Evolutionary conservation across 306 rosid species (phyloP).

Genomic region (Trifolium fragiferum): DNA sequence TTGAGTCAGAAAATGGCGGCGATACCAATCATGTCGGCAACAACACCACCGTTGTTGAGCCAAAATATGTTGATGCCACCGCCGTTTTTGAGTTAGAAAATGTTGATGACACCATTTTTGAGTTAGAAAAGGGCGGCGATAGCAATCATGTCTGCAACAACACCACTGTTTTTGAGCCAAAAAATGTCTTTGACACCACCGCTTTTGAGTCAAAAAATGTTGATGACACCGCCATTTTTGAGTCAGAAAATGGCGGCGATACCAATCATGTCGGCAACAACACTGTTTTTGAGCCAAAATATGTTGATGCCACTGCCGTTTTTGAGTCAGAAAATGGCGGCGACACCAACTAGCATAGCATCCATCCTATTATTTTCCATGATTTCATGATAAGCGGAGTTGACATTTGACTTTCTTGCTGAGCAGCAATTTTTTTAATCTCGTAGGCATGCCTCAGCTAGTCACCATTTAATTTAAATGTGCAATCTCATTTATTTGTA

Average conservation of each 20-base stretch:
- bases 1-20: neutral
- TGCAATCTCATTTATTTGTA: constrained; percentile 28
- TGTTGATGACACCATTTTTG: neutral
- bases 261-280: too few species aligned
- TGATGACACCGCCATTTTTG: neutral
- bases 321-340: neutral
- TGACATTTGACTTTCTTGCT: constrained; percentile 23
- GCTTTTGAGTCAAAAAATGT: neutral
- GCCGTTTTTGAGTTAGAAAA: neutral
- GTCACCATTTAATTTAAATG: constrained; percentile 5
- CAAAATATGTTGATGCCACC: neutral
- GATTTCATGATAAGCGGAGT: neutral
- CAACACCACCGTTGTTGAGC: neutral
- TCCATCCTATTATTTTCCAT: constrained; percentile 37
- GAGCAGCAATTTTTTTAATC: constrained; percentile 6
- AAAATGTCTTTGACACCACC: neutral
- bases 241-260: neutral
- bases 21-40: too few species aligned
- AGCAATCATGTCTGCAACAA: too few species aligned
- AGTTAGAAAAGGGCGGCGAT: neutral
- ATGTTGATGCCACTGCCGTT: neutral
- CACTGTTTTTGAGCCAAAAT: neutral
- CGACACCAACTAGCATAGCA: constrained; percentile 40
- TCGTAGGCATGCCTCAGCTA: constrained; percentile 21
- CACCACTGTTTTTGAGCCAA: neutral